phyloP scores from a whole-genome alignment of 2,329 filamentous ascomycete genomes.

The Nakataea oryzae region DNA sequence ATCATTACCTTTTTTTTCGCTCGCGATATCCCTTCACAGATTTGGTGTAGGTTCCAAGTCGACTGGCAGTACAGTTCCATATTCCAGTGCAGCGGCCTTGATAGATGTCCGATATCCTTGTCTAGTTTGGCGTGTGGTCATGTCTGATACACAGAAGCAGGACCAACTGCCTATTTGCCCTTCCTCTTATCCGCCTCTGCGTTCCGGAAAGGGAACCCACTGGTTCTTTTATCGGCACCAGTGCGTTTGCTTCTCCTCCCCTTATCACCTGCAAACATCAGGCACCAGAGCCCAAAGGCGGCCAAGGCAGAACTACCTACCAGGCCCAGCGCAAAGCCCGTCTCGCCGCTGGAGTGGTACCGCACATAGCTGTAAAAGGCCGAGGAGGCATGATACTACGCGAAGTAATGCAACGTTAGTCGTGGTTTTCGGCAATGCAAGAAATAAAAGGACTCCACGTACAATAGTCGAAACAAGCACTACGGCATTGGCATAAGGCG shows the following conservation, averaged over 20 bases:
- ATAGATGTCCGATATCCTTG: too few species aligned
- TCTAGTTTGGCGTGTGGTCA: too few species aligned
- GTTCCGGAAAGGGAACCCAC: constrained; percentile 28
- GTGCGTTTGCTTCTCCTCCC: constrained; percentile 24
- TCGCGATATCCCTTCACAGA: not conserved
- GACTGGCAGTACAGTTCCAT: not conserved
- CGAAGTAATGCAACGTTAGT: not conserved
- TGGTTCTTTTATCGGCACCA: constrained; percentile 29
- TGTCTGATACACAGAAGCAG: not conserved
- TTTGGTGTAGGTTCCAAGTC: not conserved
- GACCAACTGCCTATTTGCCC: not conserved
- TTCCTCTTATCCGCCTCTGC: constrained; percentile 20
- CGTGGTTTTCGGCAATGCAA: too few species aligned
- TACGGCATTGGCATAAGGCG: constrained; percentile 56
- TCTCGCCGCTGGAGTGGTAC: constrained; percentile 45
- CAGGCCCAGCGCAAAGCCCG: constrained; percentile 50
- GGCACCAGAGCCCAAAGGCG: constrained; percentile 52
- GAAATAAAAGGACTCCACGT: too few species aligned
- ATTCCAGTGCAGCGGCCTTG: too few species aligned
- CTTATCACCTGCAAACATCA: constrained; percentile 28
- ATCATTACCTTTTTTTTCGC: not conserved
- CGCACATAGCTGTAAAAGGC: constrained; percentile 61
- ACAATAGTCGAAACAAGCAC: constrained; percentile 49
- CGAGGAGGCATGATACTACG: constrained; percentile 45
- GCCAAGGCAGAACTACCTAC: constrained; percentile 47